phyloP scores from a whole-genome alignment of 2,329 filamentous ascomycete species.

The Colletotrichum camelliae region DNA sequence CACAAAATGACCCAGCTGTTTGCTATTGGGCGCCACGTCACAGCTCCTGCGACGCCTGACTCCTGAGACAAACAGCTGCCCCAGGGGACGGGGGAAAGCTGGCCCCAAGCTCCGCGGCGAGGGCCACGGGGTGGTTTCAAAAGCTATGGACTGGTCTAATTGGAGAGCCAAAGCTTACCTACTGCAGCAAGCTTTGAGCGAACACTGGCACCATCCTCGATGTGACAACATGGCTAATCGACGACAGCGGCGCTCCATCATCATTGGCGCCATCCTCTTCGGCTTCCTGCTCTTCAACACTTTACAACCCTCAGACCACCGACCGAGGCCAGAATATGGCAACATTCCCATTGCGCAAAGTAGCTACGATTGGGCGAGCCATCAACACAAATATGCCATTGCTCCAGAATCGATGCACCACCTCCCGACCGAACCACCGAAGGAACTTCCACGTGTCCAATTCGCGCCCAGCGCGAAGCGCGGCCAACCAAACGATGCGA shows the following conservation, averaged over 20 bases:
- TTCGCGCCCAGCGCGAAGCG: constrained; percentile 13
- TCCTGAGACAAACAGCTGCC: neutral
- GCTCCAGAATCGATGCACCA: constrained; percentile 14
- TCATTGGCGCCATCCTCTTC: constrained; percentile 13
- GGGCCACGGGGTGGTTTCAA: neutral
- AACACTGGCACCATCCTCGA: neutral
- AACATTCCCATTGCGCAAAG: constrained; percentile 9
- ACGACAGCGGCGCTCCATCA: constrained; percentile 18
- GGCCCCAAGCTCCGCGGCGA: neutral
- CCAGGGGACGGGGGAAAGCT: neutral
- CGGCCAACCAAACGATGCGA: constrained; percentile 3
- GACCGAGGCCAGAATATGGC: neutral
- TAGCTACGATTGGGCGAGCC: constrained; percentile 20
- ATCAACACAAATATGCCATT: constrained; percentile 10
- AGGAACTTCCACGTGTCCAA: constrained; percentile 12
- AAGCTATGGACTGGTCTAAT: neutral
- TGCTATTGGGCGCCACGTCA: neutral
- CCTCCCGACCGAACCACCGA: neutral
- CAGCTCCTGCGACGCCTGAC: constrained; percentile 4
- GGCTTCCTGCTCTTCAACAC: neutral
- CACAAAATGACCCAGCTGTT: neutral
- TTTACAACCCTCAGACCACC: neutral
- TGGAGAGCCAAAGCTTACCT: neutral
- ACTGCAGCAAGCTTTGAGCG: neutral
- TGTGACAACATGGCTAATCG: constrained; percentile 21